Percentiles rank a stretch among this genome's conserved stretches.
phyloP scores from a whole-genome alignment of 305 asterid genomes.

The Solanum hybrid region DNA sequence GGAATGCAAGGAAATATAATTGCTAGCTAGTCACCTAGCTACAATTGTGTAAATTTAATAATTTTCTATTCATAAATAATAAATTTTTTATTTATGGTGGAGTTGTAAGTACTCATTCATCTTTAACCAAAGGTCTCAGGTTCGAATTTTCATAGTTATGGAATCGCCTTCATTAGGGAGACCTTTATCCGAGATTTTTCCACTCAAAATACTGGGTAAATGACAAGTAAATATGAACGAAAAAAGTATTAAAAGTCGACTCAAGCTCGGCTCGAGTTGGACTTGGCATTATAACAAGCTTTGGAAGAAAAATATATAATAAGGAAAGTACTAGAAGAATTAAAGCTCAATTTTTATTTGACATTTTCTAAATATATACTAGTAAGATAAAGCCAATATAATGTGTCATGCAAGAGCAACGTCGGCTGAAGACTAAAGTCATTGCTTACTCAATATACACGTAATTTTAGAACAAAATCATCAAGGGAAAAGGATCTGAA shows the following conservation, averaged over 20 bases:
- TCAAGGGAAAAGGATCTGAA: neutral
- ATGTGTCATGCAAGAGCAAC: neutral
- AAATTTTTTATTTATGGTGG: too few relatives aligned
- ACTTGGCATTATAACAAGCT: neutral
- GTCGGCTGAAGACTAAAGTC: neutral
- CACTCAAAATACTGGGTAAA: too few relatives aligned
- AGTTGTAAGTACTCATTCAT: too few relatives aligned
- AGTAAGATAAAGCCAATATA: neutral
- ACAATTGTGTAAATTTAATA: neutral
- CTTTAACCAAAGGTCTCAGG: neutral
- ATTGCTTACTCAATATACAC: neutral
- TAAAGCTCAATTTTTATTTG: neutral
- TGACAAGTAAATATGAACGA: too few relatives aligned
- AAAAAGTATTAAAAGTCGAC: too few relatives aligned
- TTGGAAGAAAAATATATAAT: neutral
- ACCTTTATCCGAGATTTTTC: too few relatives aligned
- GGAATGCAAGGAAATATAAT: neutral
- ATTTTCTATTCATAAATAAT: neutral
- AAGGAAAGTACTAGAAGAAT: neutral
- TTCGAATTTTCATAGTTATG: accelerated
- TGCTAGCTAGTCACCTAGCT: neutral
- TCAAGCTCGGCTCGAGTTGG: neutral
- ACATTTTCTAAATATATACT: neutral
- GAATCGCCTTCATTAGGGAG: too few relatives aligned
- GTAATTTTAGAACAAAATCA: neutral